Evolutionary conservation across 192 early-diverging fungal species (phyloP).

Genomic region (Umbelopsis ramanniana): DNA sequence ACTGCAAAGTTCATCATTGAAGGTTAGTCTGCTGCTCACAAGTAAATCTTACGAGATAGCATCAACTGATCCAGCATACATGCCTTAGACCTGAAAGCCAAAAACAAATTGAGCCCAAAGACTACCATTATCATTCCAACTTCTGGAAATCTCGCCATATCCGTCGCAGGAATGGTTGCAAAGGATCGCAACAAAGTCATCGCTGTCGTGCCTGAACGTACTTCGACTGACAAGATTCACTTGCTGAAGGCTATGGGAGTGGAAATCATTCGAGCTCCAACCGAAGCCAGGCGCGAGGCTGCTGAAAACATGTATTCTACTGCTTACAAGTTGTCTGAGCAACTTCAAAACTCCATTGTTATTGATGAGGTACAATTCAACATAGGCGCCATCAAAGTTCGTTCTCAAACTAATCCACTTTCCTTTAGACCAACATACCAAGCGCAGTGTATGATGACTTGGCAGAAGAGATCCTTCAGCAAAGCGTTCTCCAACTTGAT

Average conservation of each 20-base stretch:
- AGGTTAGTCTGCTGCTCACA: slow-evolving; percentile 6
- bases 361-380: slow-evolving; percentile 61
- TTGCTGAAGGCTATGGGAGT: slow-evolving; percentile 68
- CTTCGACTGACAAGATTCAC: slow-evolving; percentile 67
- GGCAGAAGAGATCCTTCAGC: slow-evolving; percentile 67
- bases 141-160: slow-evolving; percentile 73
- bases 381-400: neutral
- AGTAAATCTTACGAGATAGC: slow-evolving; percentile 11
- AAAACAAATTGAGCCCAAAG: slow-evolving; percentile 22
- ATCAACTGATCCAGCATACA: neutral
- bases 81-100: neutral
- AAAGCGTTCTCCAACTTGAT: slow-evolving; percentile 54
- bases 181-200: slow-evolving; percentile 52
- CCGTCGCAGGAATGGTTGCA: slow-evolving; percentile 60
- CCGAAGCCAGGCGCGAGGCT: slow-evolving; percentile 65
- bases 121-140: slow-evolving; percentile 69
- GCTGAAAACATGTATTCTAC: slow-evolving; percentile 68
- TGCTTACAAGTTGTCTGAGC: slow-evolving; percentile 56
- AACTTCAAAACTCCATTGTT: slow-evolving; percentile 56
- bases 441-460: slow-evolving; percentile 51
- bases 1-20: slow-evolving; percentile 61
- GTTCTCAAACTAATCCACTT: neutral
- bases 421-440: neutral
- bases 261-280: slow-evolving; percentile 73
- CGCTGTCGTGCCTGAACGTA: slow-evolving; percentile 72